Percentiles rank a stretch among this genome's conserved stretches.
Conservation (phyloP, 2,329 filamentous ascomycete genomes). For the Hymenoscyphus salicellus region DNA sequence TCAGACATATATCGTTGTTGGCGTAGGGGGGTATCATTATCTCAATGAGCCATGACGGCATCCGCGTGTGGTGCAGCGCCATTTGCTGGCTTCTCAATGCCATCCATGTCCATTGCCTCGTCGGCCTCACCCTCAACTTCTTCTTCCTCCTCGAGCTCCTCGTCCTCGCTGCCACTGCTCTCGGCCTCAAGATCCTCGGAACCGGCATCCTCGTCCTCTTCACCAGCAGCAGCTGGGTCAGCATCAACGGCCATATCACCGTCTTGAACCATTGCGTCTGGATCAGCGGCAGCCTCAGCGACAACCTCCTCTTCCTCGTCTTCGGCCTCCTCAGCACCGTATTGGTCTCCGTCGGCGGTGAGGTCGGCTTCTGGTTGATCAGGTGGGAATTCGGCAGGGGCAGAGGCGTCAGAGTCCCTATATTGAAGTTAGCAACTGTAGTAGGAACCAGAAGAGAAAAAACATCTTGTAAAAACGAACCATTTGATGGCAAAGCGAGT, state of each 20-base stretch:
- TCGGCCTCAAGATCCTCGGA: conserved; percentile 67
- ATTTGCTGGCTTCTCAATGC: conserved; percentile 33
- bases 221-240: conserved; percentile 47
- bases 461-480: conserved; percentile 59
- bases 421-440: conserved; percentile 28
- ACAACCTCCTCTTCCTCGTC: conserved; percentile 62
- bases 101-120: conserved; percentile 52
- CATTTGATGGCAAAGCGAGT: conserved; percentile 99
- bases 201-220: conserved; percentile 66
- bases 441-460: background rate
- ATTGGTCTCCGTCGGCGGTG: conserved; percentile 79
- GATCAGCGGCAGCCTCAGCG: conserved; percentile 43
- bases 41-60: conserved; percentile 35
- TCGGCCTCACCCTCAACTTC: conserved; percentile 60
- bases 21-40: conserved; percentile 22
- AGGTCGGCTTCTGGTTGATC: conserved; percentile 96
- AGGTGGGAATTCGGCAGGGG: conserved; percentile 91
- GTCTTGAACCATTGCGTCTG: conserved; percentile 56
- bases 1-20: background rate
- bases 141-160: conserved; percentile 61
- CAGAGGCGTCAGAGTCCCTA: conserved; percentile 97
- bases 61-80: conserved; percentile 28
- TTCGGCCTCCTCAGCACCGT: conserved; percentile 84
- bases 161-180: conserved; percentile 52
- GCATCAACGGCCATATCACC: conserved; percentile 70